These are phyloP conservation scores for Rhizophlyctis rosea DNA, from an alignment of 192 early-diverging fungal species.

Conservation along the genomic window DNA sequence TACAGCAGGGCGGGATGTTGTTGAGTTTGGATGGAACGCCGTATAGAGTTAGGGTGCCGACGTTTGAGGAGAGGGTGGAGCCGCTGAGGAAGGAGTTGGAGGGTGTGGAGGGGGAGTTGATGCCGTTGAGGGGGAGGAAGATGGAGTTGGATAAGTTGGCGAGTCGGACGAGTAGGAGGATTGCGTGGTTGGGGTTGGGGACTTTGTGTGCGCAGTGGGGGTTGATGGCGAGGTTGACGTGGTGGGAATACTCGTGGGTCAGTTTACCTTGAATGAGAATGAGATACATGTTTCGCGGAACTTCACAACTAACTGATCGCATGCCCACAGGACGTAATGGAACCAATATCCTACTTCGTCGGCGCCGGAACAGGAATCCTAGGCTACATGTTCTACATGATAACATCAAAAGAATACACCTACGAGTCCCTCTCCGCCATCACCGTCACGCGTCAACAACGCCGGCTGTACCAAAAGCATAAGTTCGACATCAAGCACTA, in stretches of 20 bases:
- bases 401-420: conserved; percentile 29
- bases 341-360: conserved; percentile 33
- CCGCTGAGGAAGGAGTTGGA: conserved; percentile 19
- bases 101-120: conserved; percentile 17
- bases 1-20: conserved; percentile 21
- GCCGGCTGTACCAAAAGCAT: conserved; percentile 16
- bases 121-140: conserved; percentile 22
- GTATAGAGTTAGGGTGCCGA: conserved; percentile 11
- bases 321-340: conserved; percentile 21
- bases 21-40: conserved; percentile 7
- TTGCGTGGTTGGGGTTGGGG: conserved; percentile 27
- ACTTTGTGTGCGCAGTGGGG: conserved; percentile 32
- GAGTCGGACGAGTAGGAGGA: conserved; percentile 9
- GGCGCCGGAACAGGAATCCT: conserved; percentile 37
- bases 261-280: conserved; percentile 9
- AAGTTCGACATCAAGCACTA: conserved; percentile 20
- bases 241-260: conserved; percentile 32
- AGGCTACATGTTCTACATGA: conserved; percentile 36
- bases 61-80: conserved; percentile 21
- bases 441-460: conserved; percentile 28
- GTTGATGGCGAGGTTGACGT: conserved; percentile 32
- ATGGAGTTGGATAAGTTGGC: conserved; percentile 20
- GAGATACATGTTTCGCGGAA: not conserved
- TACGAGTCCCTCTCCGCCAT: conserved; percentile 27
- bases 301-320: not conserved